Evolutionary conservation across 768 basidiomycete species (phyloP).

Genomic region (Amylocystis lapponica): DNA sequence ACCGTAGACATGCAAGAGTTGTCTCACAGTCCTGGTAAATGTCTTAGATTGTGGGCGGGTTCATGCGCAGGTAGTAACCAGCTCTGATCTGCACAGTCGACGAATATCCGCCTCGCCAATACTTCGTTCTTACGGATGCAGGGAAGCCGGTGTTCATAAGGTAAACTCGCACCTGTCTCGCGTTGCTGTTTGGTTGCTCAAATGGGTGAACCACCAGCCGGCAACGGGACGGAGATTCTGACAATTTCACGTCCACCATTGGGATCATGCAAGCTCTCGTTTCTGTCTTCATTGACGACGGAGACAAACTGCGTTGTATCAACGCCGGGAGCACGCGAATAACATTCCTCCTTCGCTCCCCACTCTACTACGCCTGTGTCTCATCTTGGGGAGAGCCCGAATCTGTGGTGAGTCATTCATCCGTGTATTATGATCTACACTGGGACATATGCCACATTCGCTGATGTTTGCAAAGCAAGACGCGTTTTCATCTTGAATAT

Average conservation of each 20-base stretch:
- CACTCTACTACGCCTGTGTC: conserved; percentile 87
- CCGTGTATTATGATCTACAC: too few relatives aligned
- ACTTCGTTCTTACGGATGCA: conserved; percentile 90
- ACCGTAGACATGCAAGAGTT: conserved; percentile 32
- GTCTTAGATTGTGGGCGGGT: not conserved
- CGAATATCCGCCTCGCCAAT: conserved; percentile 38
- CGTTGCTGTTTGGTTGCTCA: not conserved
- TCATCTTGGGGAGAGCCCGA: conserved; percentile 96
- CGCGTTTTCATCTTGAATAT: conserved; percentile 90
- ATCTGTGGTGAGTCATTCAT: conserved; percentile 65
- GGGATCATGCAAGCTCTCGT: conserved; percentile 95
- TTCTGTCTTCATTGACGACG: conserved; percentile 91
- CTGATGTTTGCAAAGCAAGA: conserved; percentile 64
- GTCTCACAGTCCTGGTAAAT: conserved; percentile 31
- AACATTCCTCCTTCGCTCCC: conserved; percentile 79
- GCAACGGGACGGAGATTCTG: conserved; percentile 49
- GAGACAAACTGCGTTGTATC: conserved; percentile 81
- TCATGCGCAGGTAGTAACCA: not conserved
- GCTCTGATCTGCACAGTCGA: conserved; percentile 3
- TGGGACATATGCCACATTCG: too few relatives aligned
- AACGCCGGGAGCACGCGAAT: conserved; percentile 80
- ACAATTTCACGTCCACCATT: conserved; percentile 71
- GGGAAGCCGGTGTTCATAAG: conserved; percentile 97
- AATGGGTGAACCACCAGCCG: conserved; percentile 29
- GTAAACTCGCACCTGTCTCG: conserved; percentile 32